Evolutionary conservation across 768 basidiomycete species (phyloP), one percentile per base, ranked within the genome.

Genomic region (Podaxis sp.): DNA sequence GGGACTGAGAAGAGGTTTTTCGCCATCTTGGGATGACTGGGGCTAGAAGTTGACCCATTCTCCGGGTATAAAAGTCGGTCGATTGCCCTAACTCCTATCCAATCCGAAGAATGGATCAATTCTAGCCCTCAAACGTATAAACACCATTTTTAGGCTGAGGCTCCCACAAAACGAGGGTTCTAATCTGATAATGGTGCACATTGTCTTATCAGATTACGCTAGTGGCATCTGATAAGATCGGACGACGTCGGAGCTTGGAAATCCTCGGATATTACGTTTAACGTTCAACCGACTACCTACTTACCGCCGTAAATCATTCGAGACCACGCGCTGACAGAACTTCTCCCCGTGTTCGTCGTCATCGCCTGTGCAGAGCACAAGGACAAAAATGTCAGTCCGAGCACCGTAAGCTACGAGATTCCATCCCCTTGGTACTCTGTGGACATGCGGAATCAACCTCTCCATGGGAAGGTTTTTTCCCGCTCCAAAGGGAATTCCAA

Each of bases 1-100:
- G 94, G 87, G 60, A 96, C 83, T 62, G 91, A 92, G 77, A 97
- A 97, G 59, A 95, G 77, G 70, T 86, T 83, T 65, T 82, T 82
- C 17, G 82, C 78, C 92, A 94, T 93, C 61, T 66, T 68, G 36
- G 25, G 40, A 22, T 13, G 15, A 37, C 60, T 43, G 37, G 60
- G 12, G 43, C 19, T 13, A 38, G 22, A 25, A 61, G 53, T 12
- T 12, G 27, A 9, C 13, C 57, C 29, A 36, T 47, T 5, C n/a
- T 5, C 15, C 24, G n/a, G 52, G 53, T 36, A 47, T 61, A 55
- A 61, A 55, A 61, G 59, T 40, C 51, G 19, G 51, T 29, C 40
- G 38, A 43, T 53, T 52, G 46, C 57, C 56, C 43, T 60, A 19
- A 9, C 37, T 54, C 53, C 61, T 62, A 46, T 6, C 43, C 29